A percentile compares a stretch with the other conserved stretches of the same genome.
phyloP scores from a whole-genome alignment of 2,329 filamentous ascomycete species.

The Cladosporium phlei region DNA sequence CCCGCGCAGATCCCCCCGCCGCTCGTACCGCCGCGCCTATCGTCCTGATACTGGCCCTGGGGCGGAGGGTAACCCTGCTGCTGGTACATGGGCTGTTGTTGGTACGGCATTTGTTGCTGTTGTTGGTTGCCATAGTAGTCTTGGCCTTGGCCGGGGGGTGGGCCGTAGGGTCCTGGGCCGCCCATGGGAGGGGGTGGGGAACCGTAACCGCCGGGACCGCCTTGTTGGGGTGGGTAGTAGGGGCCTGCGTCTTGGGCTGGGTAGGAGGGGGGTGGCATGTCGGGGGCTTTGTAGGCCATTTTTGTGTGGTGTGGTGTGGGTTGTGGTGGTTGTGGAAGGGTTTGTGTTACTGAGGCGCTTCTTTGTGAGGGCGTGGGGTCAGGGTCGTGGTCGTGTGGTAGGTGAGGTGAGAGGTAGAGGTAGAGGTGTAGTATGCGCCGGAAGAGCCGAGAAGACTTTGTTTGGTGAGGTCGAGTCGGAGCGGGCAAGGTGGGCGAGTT shows the following conservation, averaged over 20 bases:
- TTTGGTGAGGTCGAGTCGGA: background rate
- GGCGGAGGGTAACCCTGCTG: conserved; percentile 36
- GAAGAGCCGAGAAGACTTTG: background rate
- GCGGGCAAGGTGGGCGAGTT: background rate
- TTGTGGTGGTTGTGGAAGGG: background rate
- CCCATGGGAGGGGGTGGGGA: conserved; percentile 15
- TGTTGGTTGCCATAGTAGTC: conserved; percentile 6
- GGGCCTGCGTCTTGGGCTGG: conserved; percentile 15
- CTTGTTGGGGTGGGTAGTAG: conserved; percentile 6
- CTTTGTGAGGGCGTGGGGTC: background rate
- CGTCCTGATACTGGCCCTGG: conserved; percentile 19
- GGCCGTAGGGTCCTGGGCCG: conserved; percentile 10
- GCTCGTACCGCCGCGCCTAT: conserved; percentile 17
- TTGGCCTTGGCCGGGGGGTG: conserved; percentile 7
- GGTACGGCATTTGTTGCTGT: conserved; percentile 35
- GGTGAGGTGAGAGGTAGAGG: background rate
- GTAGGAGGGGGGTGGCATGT: conserved; percentile 5
- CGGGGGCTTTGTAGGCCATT: conserved; percentile 10
- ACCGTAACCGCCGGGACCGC: conserved; percentile 16
- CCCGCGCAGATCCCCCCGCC: conserved; percentile 42
- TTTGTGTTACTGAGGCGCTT: conserved; percentile 5
- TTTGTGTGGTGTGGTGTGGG: background rate
- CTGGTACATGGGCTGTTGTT: conserved; percentile 33
- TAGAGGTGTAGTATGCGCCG: conserved; percentile 7
- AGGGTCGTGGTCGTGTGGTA: conserved; percentile 1